Evolutionary conservation across 192 early-diverging fungal species (phyloP), one percentile per base, ranked within the genome.

Genomic region (Chytriomyces confervae): DNA sequence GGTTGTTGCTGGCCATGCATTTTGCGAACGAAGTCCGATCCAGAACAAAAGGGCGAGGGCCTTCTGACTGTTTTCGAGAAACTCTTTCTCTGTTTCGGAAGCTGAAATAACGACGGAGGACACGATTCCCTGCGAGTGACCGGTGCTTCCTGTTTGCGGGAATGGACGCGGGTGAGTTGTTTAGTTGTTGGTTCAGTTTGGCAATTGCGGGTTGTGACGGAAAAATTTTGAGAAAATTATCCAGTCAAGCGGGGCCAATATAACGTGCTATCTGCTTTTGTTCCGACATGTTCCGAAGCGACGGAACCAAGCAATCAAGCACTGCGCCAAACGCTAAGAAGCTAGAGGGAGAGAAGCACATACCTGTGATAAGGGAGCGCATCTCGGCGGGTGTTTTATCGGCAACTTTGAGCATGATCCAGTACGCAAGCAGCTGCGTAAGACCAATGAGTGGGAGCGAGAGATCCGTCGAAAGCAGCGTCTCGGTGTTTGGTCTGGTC

Each of bases 81-180:
- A 95, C 7, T 93, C 92, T 62, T 92, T 88, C 66, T 94, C 91
- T 18, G 94, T 92, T 50, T 89, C 83, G 10, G 95, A 90, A 29
- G 90, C 76, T 0, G 97, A 89, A 75, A 98, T 91, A 57, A 91
- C 94, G 1, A 93, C 88, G 5, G 97, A 95, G 6, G 91, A 88
- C 62, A 93, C 91, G 50, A 97, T 90, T 10, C 97, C 97, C 82
- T 97, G 97, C 66, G 91, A 93, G 82, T 98, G 97, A 51, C 95
- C 97, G 64, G 93, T 92, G 53, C 92, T 88, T 71, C 93, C 82
- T 86, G 68, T 10, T 27, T n/a, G 27, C 57, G 61, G 50, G 62
- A 18, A 43, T 65, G 11, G 10, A 24, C 1, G 62, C 16, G 18
- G 27, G 18, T 13, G 3, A n/a, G 13, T 27, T 27, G 24, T 27